A percentile compares a stretch with the other conserved stretches of the same genome.
Conservation (phyloP, 257 asterid species). For the Solanum lycopersicoides region DNA sequence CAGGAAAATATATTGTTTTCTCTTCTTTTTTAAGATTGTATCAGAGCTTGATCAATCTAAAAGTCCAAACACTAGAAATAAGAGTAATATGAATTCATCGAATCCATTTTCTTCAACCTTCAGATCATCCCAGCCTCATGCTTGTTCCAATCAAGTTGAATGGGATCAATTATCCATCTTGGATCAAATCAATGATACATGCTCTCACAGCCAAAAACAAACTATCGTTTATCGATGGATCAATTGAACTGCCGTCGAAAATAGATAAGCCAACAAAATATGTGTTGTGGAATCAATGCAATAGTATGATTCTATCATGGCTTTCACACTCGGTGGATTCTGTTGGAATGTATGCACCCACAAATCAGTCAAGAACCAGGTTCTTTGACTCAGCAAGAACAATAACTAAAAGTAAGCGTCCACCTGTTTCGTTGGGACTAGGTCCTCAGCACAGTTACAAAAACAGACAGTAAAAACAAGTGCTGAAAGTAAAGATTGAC, state of each 20-base stretch:
- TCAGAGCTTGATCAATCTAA: not conserved
- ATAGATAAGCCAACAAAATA: not conserved
- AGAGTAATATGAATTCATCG: not conserved
- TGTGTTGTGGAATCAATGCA: not conserved
- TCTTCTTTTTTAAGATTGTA: not conserved
- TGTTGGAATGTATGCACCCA: too few relatives aligned
- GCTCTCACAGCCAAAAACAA: not conserved
- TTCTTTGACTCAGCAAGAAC: too few relatives aligned
- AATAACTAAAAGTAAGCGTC: too few relatives aligned
- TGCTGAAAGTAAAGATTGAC: too few relatives aligned
- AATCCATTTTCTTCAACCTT: not conserved
- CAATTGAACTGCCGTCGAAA: not conserved
- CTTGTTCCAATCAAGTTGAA: not conserved
- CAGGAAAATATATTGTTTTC: not conserved
- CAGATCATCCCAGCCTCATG: not conserved
- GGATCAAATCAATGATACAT: not conserved
- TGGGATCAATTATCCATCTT: not conserved
- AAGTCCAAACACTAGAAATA: not conserved
- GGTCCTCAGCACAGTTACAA: too few relatives aligned
- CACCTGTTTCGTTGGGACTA: too few relatives aligned
- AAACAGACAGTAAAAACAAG: too few relatives aligned
- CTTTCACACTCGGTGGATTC: not conserved
- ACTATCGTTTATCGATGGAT: not conserved
- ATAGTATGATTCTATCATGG: not conserved
- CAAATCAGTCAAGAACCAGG: too few relatives aligned